A percentile compares a stretch with the other conserved stretches of the same genome.
Evolutionary conservation across 2,329 filamentous ascomycete genomes (phyloP).

Genomic region (Immersiporthe knoxdaviesiana): DNA sequence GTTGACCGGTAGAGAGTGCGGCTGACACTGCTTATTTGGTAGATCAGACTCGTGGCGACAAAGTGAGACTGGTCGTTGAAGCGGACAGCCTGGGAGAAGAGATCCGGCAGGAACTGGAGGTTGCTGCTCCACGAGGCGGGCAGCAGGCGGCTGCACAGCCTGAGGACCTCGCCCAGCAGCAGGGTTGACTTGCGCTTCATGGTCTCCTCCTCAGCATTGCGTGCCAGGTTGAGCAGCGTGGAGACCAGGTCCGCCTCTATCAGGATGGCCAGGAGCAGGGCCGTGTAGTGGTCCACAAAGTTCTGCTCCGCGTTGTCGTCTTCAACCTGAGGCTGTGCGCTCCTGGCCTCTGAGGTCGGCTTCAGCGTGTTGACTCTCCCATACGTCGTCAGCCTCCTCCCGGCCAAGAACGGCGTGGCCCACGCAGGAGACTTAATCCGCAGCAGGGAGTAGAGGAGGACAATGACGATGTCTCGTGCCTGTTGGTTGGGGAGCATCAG

Average conservation of each 20-base stretch:
- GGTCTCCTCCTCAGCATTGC: conserved; percentile 67
- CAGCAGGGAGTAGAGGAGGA: conserved; percentile 78
- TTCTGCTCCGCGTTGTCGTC: conserved; percentile 76
- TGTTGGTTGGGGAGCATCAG: conserved; percentile 60
- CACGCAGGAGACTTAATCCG: conserved; percentile 92
- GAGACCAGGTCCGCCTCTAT: conserved; percentile 77
- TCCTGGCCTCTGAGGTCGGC: conserved; percentile 53
- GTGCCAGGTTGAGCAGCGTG: conserved; percentile 65
- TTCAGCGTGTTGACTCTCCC: conserved; percentile 89
- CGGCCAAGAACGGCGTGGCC: conserved; percentile 94
- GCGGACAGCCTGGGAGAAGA: conserved; percentile 76
- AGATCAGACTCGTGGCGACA: conserved; percentile 85
- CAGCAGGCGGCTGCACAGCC: conserved; percentile 83
- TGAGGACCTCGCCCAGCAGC: conserved; percentile 87
- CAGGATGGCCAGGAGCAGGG: conserved; percentile 82
- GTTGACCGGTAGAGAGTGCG: conserved; percentile 84
- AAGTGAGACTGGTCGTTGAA: conserved; percentile 75
- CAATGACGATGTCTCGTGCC: conserved; percentile 77
- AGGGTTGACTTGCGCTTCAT: conserved; percentile 88
- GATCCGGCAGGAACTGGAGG: conserved; percentile 83
- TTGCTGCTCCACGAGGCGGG: conserved; percentile 81
- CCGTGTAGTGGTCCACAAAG: conserved; percentile 92
- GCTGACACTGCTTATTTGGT: conserved; percentile 97
- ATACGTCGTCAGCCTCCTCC: conserved; percentile 90
- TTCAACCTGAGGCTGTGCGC: conserved; percentile 57